phyloP scores from a whole-genome alignment of 2,329 filamentous ascomycete species.

The Aspergillus puulaauensis region DNA sequence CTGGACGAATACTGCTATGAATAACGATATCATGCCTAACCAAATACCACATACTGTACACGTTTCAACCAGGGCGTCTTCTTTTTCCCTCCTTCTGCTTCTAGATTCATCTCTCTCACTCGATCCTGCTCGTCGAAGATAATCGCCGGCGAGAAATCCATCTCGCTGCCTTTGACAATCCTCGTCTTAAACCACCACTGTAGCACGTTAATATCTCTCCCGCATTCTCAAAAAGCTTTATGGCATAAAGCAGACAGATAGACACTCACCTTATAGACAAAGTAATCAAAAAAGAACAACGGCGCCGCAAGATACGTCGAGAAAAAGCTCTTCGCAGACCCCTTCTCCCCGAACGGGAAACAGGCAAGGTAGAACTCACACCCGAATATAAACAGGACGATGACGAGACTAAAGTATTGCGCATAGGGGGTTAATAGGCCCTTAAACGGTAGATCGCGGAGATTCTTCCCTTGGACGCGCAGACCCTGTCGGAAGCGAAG shows the following conservation, averaged over 20 bases:
- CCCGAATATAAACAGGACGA: slow-evolving; percentile 30
- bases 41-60: not conserved
- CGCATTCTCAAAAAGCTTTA: no score
- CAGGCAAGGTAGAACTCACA: slow-evolving; percentile 35
- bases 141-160: slow-evolving; percentile 24
- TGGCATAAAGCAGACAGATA: not conserved
- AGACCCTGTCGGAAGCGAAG: slow-evolving; percentile 29
- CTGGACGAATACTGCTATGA: not conserved
- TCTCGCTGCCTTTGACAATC: slow-evolving; percentile 21
- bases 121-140: slow-evolving; percentile 26
- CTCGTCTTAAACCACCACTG: slow-evolving; percentile 21
- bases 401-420: slow-evolving; percentile 24
- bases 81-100: not conserved
- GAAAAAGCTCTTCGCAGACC: slow-evolving; percentile 32
- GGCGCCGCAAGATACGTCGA: slow-evolving; percentile 33
- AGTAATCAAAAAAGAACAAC: slow-evolving; percentile 31
- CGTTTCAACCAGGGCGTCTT: not conserved
- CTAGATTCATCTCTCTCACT: not conserved
- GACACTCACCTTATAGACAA: slow-evolving; percentile 22
- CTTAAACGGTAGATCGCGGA: slow-evolving; percentile 24
- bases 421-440: slow-evolving; percentile 25
- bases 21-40: not conserved
- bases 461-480: slow-evolving; percentile 27
- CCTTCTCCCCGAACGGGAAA: slow-evolving; percentile 30
- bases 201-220: no score